phyloP scores from a whole-genome alignment of 345 rosid genomes.

The Syzygium oleosum region DNA sequence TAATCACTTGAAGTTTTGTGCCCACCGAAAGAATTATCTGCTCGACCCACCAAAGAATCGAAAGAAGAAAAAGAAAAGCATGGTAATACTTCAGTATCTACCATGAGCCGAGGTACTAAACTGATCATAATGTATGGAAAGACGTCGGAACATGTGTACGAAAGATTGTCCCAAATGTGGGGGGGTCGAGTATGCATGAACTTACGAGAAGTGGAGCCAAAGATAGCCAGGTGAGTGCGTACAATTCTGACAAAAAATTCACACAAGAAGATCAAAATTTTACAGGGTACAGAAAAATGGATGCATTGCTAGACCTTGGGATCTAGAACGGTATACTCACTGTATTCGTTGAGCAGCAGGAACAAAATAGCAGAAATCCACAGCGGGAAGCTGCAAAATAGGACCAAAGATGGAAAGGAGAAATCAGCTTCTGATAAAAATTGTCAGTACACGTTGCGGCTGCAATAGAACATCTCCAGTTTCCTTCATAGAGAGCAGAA shows the following conservation, averaged over 20 bases:
- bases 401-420: not conserved
- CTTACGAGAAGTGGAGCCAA: conserved; percentile 32
- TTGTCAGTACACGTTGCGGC: not conserved
- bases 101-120: not conserved
- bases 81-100: not conserved
- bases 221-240: conserved; percentile 36
- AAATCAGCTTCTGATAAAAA: not conserved
- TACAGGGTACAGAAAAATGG: not conserved
- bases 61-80: not conserved
- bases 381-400: conserved; percentile 30
- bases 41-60: not conserved
- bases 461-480: not conserved
- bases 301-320: not conserved
- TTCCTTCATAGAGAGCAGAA: not conserved
- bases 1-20: conserved; percentile 43
- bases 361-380: conserved; percentile 40
- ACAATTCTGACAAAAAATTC: conserved; percentile 27
- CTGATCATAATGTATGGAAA: not conserved
- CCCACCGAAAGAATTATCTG: conserved; percentile 50
- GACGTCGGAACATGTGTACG: not conserved
- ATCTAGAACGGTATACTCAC: conserved; percentile 10
- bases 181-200: not conserved
- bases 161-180: not conserved
- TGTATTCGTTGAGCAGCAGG: conserved; percentile 40
- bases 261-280: not conserved